These are phyloP conservation scores for Aspergillus pseudoviridinutans DNA, from an alignment of 2,329 filamentous ascomycete genomes.

Conservation along the genomic window DNA sequence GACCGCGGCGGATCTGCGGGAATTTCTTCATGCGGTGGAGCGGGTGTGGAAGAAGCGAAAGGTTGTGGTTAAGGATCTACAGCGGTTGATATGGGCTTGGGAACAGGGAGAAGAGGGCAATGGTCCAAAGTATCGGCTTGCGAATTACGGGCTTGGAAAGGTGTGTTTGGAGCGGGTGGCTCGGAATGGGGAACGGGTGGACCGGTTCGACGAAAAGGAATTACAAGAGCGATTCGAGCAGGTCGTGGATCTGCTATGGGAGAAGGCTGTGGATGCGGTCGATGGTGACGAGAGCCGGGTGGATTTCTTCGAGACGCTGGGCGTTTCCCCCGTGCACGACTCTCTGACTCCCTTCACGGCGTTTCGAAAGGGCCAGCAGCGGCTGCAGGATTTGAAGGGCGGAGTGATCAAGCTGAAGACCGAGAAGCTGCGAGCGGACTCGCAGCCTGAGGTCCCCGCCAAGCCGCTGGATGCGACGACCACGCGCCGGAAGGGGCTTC, in stretches of 20 bases:
- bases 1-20: conserved; percentile 60
- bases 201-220: conserved; percentile 35
- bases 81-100: conserved; percentile 63
- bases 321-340: conserved; percentile 33
- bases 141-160: conserved; percentile 39
- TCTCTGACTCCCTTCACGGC: conserved; percentile 32
- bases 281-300: conserved; percentile 30
- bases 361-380: conserved; percentile 38
- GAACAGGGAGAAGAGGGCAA: conserved; percentile 27
- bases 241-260: conserved; percentile 45
- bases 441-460: conserved; percentile 10
- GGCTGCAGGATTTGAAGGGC: conserved; percentile 38
- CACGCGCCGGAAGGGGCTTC: conserved; percentile 56
- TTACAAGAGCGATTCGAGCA: conserved; percentile 50
- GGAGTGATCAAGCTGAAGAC: conserved; percentile 36
- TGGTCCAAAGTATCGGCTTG: conserved; percentile 32
- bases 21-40: conserved; percentile 60
- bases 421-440: conserved; percentile 25
- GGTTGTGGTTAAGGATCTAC: conserved; percentile 63
- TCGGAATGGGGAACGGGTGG: conserved; percentile 7
- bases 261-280: conserved; percentile 32
- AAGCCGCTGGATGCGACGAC: conserved; percentile 26
- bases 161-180: conserved; percentile 33
- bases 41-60: conserved; percentile 69
- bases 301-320: conserved; percentile 31